Base-by-base conservation (phyloP, 169 alveolate genomes). In the Plasmodium vinckei region DNA sequence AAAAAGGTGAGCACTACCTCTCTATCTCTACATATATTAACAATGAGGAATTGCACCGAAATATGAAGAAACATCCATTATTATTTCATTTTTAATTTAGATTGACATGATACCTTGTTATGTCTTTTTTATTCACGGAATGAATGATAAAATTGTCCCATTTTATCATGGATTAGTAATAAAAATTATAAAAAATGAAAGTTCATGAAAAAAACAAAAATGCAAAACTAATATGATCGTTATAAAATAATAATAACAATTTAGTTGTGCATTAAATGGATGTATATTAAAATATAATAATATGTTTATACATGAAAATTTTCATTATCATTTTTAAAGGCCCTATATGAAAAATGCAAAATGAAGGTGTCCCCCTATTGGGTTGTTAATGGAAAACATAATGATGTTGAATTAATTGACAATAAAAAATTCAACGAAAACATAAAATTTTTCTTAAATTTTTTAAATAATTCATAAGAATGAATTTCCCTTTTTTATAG, bases 61-160 rank as follows among this genome's bases (percentile, higher is more conserved):
- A 56, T 1, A 23, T 17, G 23, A 56, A n/a, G 12, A 59, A 59
- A 59, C 17, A 61, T 9, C 15, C 17, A 19, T 57, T 19, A 57
- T 39, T 53, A 47, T 39, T 79, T 56, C 46, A 65, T 21, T 23
- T 57, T 47, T 67, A 25, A 9, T 19, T 59, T 47, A 79, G 89
- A 79, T 79, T 60, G 53, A 46, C 10, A 67, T 51, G 79, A 60
- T 79, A 33, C 89, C 89, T 19, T 79, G 89, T 27, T 79, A 25
- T 46, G 82, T 70, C 27, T 79, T 79, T 67, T 79, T 79, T 53
- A 79, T 79, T 60, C 89, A 79, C 19, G 89, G 89, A 27, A 79
- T 82, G 23, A 82, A 79, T 57, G 89, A 79, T 71, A 79, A 79
- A 70, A 79, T 79, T 33, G 89, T 79, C 51, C 89, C 89, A 79